A percentile compares a stretch with the other conserved stretches of the same genome.
Conservation (phyloP, 1,284 basidiomycete genomes). For the Leccinum pachyderme region DNA sequence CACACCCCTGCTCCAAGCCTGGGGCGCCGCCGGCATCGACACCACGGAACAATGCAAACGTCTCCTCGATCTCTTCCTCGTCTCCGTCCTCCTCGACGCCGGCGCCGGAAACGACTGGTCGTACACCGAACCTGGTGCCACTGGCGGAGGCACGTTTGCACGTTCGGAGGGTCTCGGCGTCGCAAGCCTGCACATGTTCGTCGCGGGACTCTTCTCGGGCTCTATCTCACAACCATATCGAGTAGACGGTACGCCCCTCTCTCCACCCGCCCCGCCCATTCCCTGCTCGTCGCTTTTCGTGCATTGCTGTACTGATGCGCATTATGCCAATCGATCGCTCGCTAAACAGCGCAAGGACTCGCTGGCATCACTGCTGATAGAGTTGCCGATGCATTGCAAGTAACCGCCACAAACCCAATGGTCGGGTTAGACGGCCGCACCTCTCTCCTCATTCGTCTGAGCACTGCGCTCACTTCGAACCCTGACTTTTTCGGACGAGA, state of each 20-base stretch:
- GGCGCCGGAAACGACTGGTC: constrained; percentile 87
- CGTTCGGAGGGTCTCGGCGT: constrained; percentile 92
- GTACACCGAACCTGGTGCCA: constrained; percentile 63
- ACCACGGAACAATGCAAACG: constrained; percentile 66
- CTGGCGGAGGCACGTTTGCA: constrained; percentile 52
- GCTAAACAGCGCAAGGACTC: constrained; percentile 64
- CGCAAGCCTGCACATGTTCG: constrained; percentile 90
- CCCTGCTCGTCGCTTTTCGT: neutral
- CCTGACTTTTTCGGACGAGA: constrained; percentile 69
- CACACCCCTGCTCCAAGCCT: constrained; percentile 54
- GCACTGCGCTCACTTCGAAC: constrained; percentile 62
- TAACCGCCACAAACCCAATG: constrained; percentile 78
- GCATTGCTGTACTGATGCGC: neutral
- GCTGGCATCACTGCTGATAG: constrained; percentile 60
- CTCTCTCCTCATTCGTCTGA: constrained; percentile 71
- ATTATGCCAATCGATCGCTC: constrained; percentile 6
- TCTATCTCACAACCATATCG: constrained; percentile 58
- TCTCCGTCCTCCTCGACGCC: constrained; percentile 91
- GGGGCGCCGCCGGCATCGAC: constrained; percentile 50
- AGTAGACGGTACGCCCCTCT: constrained; percentile 65
- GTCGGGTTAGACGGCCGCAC: constrained; percentile 88
- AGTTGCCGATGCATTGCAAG: constrained; percentile 79
- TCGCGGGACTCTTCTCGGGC: constrained; percentile 79
- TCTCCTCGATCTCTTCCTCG: constrained; percentile 88
- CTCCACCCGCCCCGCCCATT: neutral